Conservation (phyloP, 768 basidiomycete genomes). For the Lentinula detonsa region DNA sequence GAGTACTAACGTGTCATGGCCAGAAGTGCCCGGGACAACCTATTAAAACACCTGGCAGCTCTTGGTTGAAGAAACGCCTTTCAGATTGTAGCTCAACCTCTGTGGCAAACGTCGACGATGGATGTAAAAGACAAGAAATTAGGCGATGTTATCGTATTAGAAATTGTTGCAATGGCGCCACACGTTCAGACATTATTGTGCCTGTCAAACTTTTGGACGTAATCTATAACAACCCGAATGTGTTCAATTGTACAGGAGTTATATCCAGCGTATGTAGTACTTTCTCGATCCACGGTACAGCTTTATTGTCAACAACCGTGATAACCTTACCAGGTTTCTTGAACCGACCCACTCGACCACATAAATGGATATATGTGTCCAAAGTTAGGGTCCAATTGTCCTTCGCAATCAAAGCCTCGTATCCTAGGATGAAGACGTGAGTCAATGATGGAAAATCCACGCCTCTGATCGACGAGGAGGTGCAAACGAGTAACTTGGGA, state of each 20-base stretch:
- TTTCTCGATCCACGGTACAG: constrained; percentile 34
- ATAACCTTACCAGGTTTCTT: constrained; percentile 63
- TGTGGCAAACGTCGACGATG: neutral
- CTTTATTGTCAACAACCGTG: constrained; percentile 44
- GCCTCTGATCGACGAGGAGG: constrained; percentile 65
- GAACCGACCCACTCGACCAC: constrained; percentile 74
- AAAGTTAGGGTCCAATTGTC: constrained; percentile 24
- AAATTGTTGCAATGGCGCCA: neutral
- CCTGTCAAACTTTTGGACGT: neutral
- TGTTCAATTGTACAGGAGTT: constrained; percentile 38
- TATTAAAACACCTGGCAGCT: neutral
- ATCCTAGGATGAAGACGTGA: constrained; percentile 71
- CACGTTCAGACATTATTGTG: neutral
- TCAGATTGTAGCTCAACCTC: neutral
- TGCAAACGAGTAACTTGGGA: constrained; percentile 63
- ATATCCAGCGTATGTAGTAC: constrained; percentile 41
- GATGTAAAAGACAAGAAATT: neutral
- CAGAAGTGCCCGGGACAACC: neutral
- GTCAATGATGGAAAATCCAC: constrained; percentile 65
- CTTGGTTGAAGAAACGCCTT: neutral
- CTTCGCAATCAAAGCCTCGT: constrained; percentile 15
- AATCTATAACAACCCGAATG: constrained; percentile 33
- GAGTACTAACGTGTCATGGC: neutral
- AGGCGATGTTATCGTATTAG: neutral
- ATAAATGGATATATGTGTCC: constrained; percentile 63